Percentiles rank a stretch among this genome's conserved stretches.
phyloP scores from a whole-genome alignment of 2,329 filamentous ascomycete species.

The Aspergillus tanneri region DNA sequence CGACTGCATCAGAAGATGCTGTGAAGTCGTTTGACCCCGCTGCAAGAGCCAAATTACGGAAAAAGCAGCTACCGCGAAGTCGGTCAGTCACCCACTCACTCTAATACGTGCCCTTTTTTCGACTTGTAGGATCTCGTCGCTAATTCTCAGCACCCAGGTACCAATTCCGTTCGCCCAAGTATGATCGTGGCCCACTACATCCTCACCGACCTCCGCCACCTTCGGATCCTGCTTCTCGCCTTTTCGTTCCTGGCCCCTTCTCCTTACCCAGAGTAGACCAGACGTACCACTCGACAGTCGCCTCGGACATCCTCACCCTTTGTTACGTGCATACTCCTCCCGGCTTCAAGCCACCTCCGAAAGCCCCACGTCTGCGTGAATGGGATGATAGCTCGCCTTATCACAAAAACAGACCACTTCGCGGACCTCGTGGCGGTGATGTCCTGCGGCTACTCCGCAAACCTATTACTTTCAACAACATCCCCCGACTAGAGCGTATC shows the following conservation, averaged over 20 bases:
- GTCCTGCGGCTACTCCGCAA: slow-evolving; percentile 51
- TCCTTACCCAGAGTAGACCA: slow-evolving; percentile 81
- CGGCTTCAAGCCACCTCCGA: slow-evolving; percentile 61
- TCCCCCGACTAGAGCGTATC: slow-evolving; percentile 77
- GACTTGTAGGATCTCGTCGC: slow-evolving; percentile 5
- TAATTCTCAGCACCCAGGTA: slow-evolving; percentile 61
- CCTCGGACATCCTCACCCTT: slow-evolving; percentile 82
- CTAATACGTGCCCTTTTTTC: slow-evolving; percentile 2
- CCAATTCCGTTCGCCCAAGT: slow-evolving; percentile 91
- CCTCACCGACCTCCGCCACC: slow-evolving; percentile 85
- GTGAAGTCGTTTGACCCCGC: slow-evolving; percentile 53
- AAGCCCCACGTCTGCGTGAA: slow-evolving; percentile 67
- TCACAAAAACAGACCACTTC: slow-evolving; percentile 83
- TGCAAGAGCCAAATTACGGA: slow-evolving; percentile 47
- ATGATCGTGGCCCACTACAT: slow-evolving; percentile 88
- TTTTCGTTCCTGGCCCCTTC: slow-evolving; percentile 90
- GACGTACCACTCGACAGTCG: slow-evolving; percentile 83
- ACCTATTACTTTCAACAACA: slow-evolving; percentile 72
- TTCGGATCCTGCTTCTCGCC: slow-evolving; percentile 82
- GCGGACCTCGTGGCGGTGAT: slow-evolving; percentile 78
- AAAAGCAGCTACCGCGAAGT: slow-evolving; percentile 50
- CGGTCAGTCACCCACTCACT: slow-evolving; percentile 44
- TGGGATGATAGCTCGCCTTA: slow-evolving; percentile 95
- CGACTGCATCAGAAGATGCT: slow-evolving; percentile 36
- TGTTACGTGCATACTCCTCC: slow-evolving; percentile 84